Evolutionary conservation across 2,329 filamentous ascomycete species (phyloP).

Genomic region (Beauveria sp.): DNA sequence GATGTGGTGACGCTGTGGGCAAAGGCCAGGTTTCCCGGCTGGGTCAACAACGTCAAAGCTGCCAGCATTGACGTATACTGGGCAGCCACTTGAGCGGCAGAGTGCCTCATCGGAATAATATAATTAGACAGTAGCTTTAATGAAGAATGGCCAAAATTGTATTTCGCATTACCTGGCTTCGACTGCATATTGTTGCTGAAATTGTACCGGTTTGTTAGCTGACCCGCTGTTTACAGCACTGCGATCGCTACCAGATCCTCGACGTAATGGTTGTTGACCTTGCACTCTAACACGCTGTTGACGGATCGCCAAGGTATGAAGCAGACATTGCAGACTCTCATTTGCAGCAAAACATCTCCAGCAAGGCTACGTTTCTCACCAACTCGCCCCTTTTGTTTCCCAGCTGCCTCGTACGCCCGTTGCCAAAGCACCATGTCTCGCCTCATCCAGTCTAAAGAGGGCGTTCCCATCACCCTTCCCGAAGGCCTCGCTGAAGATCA

Average conservation of each 20-base stretch:
- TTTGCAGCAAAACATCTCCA: neutral
- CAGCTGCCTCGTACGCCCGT: neutral
- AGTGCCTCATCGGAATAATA: neutral
- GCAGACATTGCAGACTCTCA: neutral
- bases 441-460: conserved; percentile 13
- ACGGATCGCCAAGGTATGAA: neutral
- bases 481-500: conserved; percentile 36
- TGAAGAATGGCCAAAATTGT: neutral
- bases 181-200: neutral
- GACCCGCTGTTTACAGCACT: neutral
- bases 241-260: neutral
- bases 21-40: conserved; percentile 47
- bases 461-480: conserved; percentile 36
- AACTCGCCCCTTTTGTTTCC: neutral
- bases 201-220: neutral
- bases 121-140: neutral
- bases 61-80: conserved; percentile 52
- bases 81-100: conserved; percentile 30
- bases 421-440: neutral
- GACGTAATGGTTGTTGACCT: neutral
- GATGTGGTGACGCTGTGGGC: conserved; percentile 57
- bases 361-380: neutral
- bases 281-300: neutral
- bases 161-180: neutral
- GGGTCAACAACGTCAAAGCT: conserved; percentile 43